Conservation (phyloP, 177 flowering plant genomes). For the Vitis hybrid region DNA sequence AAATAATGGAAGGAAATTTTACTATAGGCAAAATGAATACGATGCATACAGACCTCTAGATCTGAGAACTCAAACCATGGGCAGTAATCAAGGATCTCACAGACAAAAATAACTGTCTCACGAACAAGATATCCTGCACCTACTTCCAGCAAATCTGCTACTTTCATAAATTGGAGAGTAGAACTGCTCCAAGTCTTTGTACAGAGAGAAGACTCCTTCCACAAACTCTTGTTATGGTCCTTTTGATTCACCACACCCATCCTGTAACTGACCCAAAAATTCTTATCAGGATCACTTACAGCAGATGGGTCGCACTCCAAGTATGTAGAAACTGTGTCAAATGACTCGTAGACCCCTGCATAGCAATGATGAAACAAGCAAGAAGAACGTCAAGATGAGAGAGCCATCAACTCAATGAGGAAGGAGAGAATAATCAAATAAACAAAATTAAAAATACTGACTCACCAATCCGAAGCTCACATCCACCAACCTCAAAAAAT, state of each 20-base stretch:
- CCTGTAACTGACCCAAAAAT: conserved; percentile 95
- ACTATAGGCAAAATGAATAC: too few relatives aligned
- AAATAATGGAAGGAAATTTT: too few relatives aligned
- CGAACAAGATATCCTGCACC: conserved; percentile 96
- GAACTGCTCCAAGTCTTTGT: conserved; percentile 99
- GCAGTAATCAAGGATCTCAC: conserved; percentile 97
- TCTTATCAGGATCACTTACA: conserved; percentile 89
- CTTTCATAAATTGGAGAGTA: conserved; percentile 98
- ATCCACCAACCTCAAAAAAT: conserved; percentile 96
- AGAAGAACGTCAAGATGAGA: not conserved
- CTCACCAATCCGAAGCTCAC: conserved; percentile 98
- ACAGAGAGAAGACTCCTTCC: conserved; percentile 98
- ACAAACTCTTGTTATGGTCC: conserved; percentile 79
- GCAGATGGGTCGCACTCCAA: conserved; percentile 93
- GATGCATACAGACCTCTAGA: conserved; percentile 66
- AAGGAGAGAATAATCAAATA: conserved; percentile 1
- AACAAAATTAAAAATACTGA: conserved; percentile 9
- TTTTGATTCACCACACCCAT: conserved; percentile 95
- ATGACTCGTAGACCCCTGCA: conserved; percentile 97
- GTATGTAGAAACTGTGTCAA: conserved; percentile 94
- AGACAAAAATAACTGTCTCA: conserved; percentile 92
- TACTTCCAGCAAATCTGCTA: conserved; percentile 92
- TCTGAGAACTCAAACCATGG: conserved; percentile 99
- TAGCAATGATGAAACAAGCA: not conserved
- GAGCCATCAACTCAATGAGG: conserved; percentile 9